Evolutionary conservation across 192 early-diverging fungal genomes (phyloP).

Genomic region (Coemansia sp.): DNA sequence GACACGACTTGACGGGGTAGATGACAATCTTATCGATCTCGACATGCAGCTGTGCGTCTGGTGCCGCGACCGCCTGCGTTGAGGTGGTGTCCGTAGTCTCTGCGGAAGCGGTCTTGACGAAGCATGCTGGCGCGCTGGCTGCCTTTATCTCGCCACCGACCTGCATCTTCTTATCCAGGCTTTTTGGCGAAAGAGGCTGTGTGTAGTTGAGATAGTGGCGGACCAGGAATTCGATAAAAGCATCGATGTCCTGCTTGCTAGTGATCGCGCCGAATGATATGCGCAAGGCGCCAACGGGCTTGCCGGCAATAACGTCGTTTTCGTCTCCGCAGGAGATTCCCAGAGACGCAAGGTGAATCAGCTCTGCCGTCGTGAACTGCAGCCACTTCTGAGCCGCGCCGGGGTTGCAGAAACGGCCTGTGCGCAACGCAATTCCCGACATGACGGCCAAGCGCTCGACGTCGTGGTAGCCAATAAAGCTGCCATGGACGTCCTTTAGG

Average conservation of each 20-base stretch:
- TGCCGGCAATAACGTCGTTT: conserved; percentile 66
- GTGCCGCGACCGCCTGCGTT: neutral
- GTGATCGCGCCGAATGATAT: conserved; percentile 77
- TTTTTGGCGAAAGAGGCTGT: conserved; percentile 6
- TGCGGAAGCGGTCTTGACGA: neutral
- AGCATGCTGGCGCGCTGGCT: neutral
- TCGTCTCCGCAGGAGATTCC: conserved; percentile 75
- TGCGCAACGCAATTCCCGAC: conserved; percentile 65
- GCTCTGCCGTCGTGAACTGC: conserved; percentile 53
- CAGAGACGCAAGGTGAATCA: conserved; percentile 54
- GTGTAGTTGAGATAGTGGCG: conserved; percentile 53
- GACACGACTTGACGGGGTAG: conserved; percentile 84
- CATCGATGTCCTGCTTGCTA: conserved; percentile 58
- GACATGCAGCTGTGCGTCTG: conserved; percentile 3
- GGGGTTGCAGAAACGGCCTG: conserved; percentile 79
- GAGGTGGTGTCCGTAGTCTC: conserved; percentile 9
- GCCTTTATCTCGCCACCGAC: neutral
- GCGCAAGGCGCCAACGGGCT: conserved; percentile 68
- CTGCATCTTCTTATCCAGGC: neutral
- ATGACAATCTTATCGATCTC: conserved; percentile 42
- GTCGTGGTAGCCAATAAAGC: conserved; percentile 60
- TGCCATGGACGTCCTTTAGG: conserved; percentile 55
- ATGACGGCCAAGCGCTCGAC: conserved; percentile 66
- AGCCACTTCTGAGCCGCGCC: conserved; percentile 71
- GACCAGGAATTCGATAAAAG: conserved; percentile 60